These are phyloP conservation scores for Aspergillus olivimuriae DNA, from an alignment of 495 filamentous ascomycete species.

Conservation along the genomic window DNA sequence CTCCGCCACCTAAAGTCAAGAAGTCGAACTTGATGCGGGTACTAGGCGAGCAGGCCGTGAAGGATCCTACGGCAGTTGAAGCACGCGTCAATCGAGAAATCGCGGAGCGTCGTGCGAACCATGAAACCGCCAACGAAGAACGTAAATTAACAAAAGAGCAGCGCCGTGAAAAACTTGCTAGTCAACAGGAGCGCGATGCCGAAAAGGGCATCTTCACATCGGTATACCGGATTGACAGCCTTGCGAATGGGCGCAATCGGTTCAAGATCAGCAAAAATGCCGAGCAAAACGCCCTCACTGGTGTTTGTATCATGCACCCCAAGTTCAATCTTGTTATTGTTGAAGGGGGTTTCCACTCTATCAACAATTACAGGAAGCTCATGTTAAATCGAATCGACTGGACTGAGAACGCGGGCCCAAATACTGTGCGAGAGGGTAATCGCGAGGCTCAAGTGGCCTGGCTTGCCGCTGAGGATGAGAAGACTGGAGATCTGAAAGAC, in stretches of 20 bases:
- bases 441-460: constrained; percentile 58
- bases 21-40: constrained; percentile 96
- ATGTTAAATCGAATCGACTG: constrained; percentile 92
- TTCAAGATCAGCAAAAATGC: constrained; percentile 91
- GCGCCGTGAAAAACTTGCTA: constrained; percentile 73
- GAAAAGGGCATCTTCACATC: constrained; percentile 74
- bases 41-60: constrained; percentile 93
- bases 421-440: constrained; percentile 53
- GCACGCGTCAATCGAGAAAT: constrained; percentile 89
- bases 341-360: constrained; percentile 77
- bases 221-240: constrained; percentile 81
- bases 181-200: constrained; percentile 82
- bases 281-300: constrained; percentile 77
- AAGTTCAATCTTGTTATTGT: constrained; percentile 83
- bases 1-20: constrained; percentile 90
- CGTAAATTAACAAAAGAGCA: constrained; percentile 89
- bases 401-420: constrained; percentile 77
- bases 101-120: constrained; percentile 68
- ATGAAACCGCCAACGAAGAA: constrained; percentile 74
- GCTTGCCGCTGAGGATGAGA: constrained; percentile 71
- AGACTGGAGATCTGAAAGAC: constrained; percentile 67
- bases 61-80: constrained; percentile 95
- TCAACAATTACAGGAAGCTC: constrained; percentile 77
- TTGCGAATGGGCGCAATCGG: constrained; percentile 84
- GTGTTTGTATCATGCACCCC: constrained; percentile 83